Conservation (phyloP, 2,329 filamentous ascomycete species). For the Stagonosporopsis cucurbitacearum region DNA sequence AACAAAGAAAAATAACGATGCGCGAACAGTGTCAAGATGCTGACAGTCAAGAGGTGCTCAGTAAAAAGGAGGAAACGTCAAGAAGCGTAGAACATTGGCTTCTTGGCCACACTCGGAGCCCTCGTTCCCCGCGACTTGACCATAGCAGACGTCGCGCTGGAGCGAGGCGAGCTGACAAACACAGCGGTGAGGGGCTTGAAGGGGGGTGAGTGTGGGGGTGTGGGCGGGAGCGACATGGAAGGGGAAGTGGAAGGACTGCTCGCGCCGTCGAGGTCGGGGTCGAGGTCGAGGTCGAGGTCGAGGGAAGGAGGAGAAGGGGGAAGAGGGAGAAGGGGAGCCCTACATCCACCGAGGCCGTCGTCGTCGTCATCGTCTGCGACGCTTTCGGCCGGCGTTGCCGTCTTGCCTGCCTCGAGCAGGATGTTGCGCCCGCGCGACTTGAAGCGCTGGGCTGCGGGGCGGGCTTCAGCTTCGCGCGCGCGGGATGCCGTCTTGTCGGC, state of each 20-base stretch:
- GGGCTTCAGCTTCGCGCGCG: conserved; percentile 67
- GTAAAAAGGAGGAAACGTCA: neutral
- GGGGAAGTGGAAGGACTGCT: conserved; percentile 14
- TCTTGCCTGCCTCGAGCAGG: conserved; percentile 62
- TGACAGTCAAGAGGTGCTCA: neutral
- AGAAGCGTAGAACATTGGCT: conserved; percentile 13
- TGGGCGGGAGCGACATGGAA: conserved; percentile 29
- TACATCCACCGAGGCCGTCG: conserved; percentile 92
- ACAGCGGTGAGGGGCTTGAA: conserved; percentile 44
- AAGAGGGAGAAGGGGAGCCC: conserved; percentile 46
- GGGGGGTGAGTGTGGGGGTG: conserved; percentile 46
- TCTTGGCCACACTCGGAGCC: conserved; percentile 14
- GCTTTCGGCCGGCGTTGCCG: conserved; percentile 66
- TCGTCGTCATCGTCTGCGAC: conserved; percentile 78
- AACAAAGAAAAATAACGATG: too few relatives aligned
- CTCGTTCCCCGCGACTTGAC: conserved; percentile 29
- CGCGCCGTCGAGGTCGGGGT: conserved; percentile 29
- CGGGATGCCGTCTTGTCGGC: conserved; percentile 62
- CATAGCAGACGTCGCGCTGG: conserved; percentile 1
- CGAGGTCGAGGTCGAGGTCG: conserved; percentile 30
- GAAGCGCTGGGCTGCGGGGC: conserved; percentile 56
- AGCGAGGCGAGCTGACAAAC: conserved; percentile 36
- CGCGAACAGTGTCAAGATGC: too few relatives aligned
- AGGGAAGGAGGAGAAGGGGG: conserved; percentile 21
- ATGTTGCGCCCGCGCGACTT: conserved; percentile 80